Evolutionary conservation across 2,329 filamentous ascomycete species (phyloP).

Genomic region (Zelopaecilomyces penicillatus): DNA sequence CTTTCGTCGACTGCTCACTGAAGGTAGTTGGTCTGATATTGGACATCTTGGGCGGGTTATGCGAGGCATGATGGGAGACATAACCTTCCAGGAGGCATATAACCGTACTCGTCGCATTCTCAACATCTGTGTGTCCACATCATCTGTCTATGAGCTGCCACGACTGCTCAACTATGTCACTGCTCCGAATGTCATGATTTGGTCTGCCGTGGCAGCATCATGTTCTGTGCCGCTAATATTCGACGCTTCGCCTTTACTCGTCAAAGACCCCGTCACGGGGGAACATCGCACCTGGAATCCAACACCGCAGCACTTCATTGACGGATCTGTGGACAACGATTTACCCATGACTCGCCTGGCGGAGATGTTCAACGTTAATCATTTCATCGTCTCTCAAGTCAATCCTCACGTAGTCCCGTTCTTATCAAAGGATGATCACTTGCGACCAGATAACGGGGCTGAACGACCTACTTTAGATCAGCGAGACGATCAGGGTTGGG

Average conservation of each 20-base stretch:
- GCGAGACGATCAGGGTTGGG: constrained; percentile 44
- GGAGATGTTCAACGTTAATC: constrained; percentile 97
- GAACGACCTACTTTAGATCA: constrained; percentile 17
- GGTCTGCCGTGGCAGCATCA: constrained; percentile 93
- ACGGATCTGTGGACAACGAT: constrained; percentile 91
- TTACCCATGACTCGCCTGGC: constrained; percentile 81
- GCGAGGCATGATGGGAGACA: constrained; percentile 70
- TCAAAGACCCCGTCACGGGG: constrained; percentile 77
- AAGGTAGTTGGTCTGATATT: constrained; percentile 79
- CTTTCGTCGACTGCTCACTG: constrained; percentile 65
- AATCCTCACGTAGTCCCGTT: constrained; percentile 93
- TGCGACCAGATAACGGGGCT: constrained; percentile 28
- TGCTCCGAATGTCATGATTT: constrained; percentile 88
- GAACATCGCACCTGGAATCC: constrained; percentile 77
- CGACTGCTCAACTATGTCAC: constrained; percentile 87
- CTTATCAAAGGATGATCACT: constrained; percentile 62
- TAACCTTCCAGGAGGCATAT: constrained; percentile 93
- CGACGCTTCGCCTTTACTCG: constrained; percentile 65
- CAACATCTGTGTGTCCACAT: constrained; percentile 88
- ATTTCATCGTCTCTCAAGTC: constrained; percentile 95
- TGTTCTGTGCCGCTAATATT: constrained; percentile 89
- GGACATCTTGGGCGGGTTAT: constrained; percentile 73
- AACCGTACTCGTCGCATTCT: constrained; percentile 86
- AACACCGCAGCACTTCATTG: constrained; percentile 78
- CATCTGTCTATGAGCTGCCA: constrained; percentile 79